Evolutionary conservation across 2,329 filamentous ascomycete species (phyloP), one percentile per base, ranked within the genome.

Genomic region (Huntiella bhutanensis): DNA sequence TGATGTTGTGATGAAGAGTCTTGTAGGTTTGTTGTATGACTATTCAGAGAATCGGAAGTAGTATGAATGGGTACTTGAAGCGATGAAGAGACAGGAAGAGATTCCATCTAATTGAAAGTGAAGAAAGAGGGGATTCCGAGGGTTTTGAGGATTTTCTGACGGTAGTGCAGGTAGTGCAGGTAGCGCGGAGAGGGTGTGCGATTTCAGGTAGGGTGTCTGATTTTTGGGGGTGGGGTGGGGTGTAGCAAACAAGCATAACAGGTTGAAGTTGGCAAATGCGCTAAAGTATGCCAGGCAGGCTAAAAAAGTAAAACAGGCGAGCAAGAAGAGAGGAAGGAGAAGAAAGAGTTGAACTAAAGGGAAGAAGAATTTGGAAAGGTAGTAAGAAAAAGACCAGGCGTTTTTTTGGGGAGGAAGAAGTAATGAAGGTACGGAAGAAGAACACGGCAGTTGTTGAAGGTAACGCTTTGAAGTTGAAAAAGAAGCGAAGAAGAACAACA

Each of bases 71-170:
- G 17, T 17, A 17, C 17, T 17, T 17, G 17, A 17, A 17, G 17
- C 4, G 17, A 17, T 35, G 34, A 28, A 36, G 33, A 39, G 33
- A 40, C 15, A 22, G 39, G 43, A 46, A 43, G 43, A 47, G 48
- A 45, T 41, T 50, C 48, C 48, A 48, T 47, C 41, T 50, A 47
- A 40, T 33, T 41, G n/a, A 33, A 19, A 40, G 43, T 36, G 19
- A 17, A 42, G 16, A 16, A 36, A 19, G 38, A 45, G 13, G 40
- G 40, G 12, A 41, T 41, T 41, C 40, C 40, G 40, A 41, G 19
- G 19, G 17, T 41, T 41, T 41, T 41, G 40, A 28, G 40, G 40
- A 41, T n/a, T 41, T 41, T 19, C 22, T 28, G 22, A 28, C 5
- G 22, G 17, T 17, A 17, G 17, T 17, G 17, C 17, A 17, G 7